A percentile compares a stretch with the other conserved stretches of the same genome.
Conservation (phyloP, 257 asterid species). For the Nicotiana tomentosiformis region DNA sequence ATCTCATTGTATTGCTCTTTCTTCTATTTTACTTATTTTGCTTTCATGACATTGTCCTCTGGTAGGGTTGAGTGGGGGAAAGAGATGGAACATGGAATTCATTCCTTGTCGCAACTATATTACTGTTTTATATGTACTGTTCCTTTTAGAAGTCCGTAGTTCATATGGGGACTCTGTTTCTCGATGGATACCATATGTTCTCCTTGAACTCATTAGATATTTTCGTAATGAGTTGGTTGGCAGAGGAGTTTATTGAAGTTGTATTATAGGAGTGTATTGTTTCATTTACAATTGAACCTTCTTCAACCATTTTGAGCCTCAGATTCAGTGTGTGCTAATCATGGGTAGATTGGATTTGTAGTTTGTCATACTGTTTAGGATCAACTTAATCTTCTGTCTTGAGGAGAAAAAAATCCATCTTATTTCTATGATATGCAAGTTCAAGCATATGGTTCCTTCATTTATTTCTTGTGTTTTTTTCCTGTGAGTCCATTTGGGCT, state of each 20-base stretch:
- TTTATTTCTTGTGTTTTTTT: neutral
- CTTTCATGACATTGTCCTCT: neutral
- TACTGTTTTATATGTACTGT: neutral
- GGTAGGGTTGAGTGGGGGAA: neutral
- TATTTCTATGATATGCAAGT: neutral
- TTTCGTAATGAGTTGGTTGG: neutral
- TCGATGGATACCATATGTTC: neutral
- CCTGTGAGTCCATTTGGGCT: neutral
- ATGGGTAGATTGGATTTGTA: neutral
- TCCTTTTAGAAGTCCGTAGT: neutral
- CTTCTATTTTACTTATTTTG: neutral
- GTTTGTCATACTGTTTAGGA: neutral
- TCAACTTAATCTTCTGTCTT: neutral
- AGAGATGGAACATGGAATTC: neutral
- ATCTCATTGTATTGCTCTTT: neutral
- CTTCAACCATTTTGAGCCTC: constrained; percentile 1
- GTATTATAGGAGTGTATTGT: neutral
- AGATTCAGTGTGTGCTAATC: neutral
- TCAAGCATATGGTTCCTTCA: neutral
- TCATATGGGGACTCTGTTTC: neutral
- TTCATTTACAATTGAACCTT: neutral
- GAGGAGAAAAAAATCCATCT: neutral
- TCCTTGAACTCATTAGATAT: neutral
- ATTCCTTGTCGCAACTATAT: neutral
- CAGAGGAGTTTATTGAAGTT: neutral